Evolutionary conservation across 176 grass and related monocot genomes (phyloP).

Genomic region (Urochloa ruziziensis): DNA sequence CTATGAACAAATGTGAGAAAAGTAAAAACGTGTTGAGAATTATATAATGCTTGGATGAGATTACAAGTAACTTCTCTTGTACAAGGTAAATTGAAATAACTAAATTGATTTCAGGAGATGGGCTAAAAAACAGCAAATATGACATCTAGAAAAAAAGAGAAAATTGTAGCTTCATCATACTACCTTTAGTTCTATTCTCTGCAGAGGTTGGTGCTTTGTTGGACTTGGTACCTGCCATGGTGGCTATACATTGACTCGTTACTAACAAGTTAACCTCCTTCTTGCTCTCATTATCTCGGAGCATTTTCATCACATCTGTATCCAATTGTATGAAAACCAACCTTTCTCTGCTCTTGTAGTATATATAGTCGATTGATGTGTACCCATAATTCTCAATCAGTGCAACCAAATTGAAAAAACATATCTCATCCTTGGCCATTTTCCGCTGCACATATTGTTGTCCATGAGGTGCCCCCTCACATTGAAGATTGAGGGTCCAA

Average conservation of each 20-base stretch:
- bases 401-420: neutral
- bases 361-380: neutral
- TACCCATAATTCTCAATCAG: neutral
- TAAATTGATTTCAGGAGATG: no score
- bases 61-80: no score
- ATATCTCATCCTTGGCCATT: conserved; percentile 6
- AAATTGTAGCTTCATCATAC: no score
- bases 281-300: neutral
- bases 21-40: no score
- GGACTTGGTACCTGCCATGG: neutral
- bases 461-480: neutral
- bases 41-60: no score
- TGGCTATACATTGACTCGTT: neutral
- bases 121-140: no score
- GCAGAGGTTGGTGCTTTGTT: neutral
- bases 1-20: neutral
- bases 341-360: neutral
- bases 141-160: no score
- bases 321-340: neutral
- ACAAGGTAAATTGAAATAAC: no score
- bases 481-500: neutral
- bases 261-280: neutral
- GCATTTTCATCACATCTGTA: neutral
- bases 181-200: neutral
- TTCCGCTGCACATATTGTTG: neutral